phyloP scores from a whole-genome alignment of 768 basidiomycete species.

The Rhodosporidiobolus sp. region DNA sequence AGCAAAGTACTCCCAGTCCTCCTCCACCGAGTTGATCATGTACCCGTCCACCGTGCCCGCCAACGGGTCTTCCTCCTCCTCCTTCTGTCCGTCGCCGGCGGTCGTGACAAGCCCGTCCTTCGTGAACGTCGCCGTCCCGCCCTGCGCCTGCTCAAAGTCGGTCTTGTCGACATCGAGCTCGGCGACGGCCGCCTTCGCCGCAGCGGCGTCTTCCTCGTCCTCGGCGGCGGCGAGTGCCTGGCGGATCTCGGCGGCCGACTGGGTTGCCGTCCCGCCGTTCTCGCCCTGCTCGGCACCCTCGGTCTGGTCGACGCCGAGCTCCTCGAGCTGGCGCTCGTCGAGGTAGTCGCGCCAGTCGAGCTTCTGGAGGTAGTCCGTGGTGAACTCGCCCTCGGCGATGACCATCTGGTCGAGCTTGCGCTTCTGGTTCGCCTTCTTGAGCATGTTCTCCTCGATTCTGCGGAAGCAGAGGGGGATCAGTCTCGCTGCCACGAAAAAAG shows the following conservation, averaged over 20 bases:
- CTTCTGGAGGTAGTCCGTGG: constrained; percentile 51
- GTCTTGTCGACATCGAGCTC: constrained; percentile 72
- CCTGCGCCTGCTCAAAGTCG: constrained; percentile 40
- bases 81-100: constrained; percentile 51
- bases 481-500: too few species aligned
- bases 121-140: constrained; percentile 44
- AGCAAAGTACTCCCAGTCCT: constrained; percentile 48
- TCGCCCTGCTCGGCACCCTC: constrained; percentile 13
- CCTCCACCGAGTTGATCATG: constrained; percentile 61
- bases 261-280: constrained; percentile 35
- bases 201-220: constrained; percentile 79
- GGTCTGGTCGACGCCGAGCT: constrained; percentile 54
- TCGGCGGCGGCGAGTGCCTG: constrained; percentile 79
- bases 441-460: constrained; percentile 94
- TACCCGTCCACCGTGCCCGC: constrained; percentile 78
- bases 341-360: constrained; percentile 81
- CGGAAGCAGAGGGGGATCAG: constrained; percentile 42
- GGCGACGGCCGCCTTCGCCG: constrained; percentile 77
- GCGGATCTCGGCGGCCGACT: constrained; percentile 50
- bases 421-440: constrained; percentile 97
- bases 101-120: constrained; percentile 51
- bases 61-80: constrained; percentile 53
- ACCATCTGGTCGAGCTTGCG: constrained; percentile 83
- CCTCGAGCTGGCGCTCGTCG: constrained; percentile 54
- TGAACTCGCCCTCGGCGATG: constrained; percentile 86